phyloP scores from a whole-genome alignment of 306 rosid species.

The Citrullus amarus region DNA sequence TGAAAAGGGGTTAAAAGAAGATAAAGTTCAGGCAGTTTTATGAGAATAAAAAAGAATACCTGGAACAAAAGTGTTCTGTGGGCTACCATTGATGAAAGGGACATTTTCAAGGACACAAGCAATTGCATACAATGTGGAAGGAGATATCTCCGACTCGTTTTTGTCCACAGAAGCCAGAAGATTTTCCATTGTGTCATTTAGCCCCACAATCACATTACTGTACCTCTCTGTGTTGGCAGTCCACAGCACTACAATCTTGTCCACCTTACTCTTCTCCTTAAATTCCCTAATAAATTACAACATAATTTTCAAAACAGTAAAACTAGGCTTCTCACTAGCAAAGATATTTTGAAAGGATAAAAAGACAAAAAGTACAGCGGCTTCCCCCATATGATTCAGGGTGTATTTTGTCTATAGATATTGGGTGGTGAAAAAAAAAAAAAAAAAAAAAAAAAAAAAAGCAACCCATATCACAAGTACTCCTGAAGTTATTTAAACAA shows the following conservation, averaged over 20 bases:
- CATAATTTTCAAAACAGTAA: neutral
- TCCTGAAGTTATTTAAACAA: neutral
- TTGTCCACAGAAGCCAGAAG: conserved; percentile 70
- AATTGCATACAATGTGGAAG: conserved; percentile 77
- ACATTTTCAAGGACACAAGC: conserved; percentile 78
- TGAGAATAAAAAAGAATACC: conserved; percentile 23
- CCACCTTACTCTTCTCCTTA: conserved; percentile 77
- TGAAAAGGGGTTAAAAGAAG: neutral
- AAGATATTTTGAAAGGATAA: neutral
- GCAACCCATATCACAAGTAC: neutral
- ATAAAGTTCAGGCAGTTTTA: neutral
- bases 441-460: neutral
- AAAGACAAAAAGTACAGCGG: neutral
- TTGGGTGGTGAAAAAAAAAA: neutral
- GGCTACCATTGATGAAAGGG: conserved; percentile 97
- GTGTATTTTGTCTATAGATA: neutral
- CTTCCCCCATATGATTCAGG: neutral
- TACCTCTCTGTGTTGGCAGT: conserved; percentile 99
- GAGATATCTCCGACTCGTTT: conserved; percentile 92
- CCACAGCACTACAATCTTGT: conserved; percentile 89
- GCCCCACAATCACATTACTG: conserved; percentile 69
- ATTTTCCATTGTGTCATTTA: conserved; percentile 70
- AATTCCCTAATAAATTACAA: conserved; percentile 48
- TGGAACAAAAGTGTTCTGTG: conserved; percentile 96
- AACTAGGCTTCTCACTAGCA: neutral